Evolutionary conservation across 768 basidiomycete species (phyloP).

Genomic region (Tylopilus intermedius): DNA sequence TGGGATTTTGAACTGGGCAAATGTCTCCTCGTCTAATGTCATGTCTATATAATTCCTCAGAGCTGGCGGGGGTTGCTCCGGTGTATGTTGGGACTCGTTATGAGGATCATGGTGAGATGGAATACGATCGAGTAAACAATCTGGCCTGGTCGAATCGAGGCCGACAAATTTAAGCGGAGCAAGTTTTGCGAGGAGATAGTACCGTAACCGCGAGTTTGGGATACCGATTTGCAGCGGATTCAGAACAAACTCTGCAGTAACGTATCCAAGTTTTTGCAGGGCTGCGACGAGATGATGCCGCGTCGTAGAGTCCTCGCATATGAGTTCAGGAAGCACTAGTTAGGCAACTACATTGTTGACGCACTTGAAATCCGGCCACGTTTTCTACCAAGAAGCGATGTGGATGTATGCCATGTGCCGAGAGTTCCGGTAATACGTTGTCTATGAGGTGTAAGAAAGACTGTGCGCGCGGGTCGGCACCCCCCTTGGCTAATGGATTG

Average conservation of each 20-base stretch:
- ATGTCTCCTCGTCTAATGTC: slow-evolving; percentile 7
- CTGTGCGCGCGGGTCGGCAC: slow-evolving; percentile 65
- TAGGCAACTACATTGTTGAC: slow-evolving; percentile 3
- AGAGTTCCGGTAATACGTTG: slow-evolving; percentile 57
- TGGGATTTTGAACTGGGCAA: slow-evolving; percentile 40
- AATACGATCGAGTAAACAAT: slow-evolving; percentile 36
- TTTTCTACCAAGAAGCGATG: slow-evolving; percentile 67
- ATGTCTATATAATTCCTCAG: neutral
- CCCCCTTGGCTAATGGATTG: slow-evolving; percentile 67
- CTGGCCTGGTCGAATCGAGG: slow-evolving; percentile 12
- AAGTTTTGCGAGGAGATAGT: slow-evolving; percentile 70
- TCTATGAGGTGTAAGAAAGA: slow-evolving; percentile 72
- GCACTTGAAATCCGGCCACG: slow-evolving; percentile 79
- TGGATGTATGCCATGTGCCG: slow-evolving; percentile 43
- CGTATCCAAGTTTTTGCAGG: slow-evolving; percentile 53
- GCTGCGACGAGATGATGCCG: slow-evolving; percentile 49
- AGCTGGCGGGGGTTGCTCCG: neutral
- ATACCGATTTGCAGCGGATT: slow-evolving; percentile 76
- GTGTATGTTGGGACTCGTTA: neutral
- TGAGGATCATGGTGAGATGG: slow-evolving; percentile 20
- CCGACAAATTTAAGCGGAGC: slow-evolving; percentile 36
- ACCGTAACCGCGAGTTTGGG: slow-evolving; percentile 77
- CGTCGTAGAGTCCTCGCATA: slow-evolving; percentile 58
- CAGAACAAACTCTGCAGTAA: slow-evolving; percentile 55
- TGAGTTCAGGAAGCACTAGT: slow-evolving; percentile 7